A percentile compares a stretch with the other conserved stretches of the same genome.
Evolutionary conservation across 2,329 filamentous ascomycete species (phyloP).

Genomic region (Alternaria postmessia): DNA sequence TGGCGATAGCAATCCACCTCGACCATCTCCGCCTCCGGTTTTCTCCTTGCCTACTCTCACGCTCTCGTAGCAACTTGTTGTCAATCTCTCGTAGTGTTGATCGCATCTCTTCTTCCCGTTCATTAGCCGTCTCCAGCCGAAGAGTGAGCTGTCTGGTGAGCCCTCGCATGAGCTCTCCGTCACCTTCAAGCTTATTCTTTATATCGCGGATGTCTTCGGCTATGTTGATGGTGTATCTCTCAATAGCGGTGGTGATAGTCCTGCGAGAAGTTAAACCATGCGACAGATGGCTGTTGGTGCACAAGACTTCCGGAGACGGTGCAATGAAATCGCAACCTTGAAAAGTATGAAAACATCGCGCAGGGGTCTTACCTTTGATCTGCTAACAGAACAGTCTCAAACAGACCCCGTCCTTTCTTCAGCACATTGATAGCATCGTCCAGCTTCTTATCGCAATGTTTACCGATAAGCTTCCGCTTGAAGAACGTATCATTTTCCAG

Average conservation of each 20-base stretch:
- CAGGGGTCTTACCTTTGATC: not conserved
- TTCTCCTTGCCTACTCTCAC: not conserved
- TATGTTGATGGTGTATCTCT: not conserved
- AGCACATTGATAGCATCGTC: not conserved
- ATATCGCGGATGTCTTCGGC: not conserved
- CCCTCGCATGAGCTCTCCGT: not conserved
- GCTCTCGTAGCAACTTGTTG: not conserved
- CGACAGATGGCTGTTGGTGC: accelerated
- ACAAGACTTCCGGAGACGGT: not conserved
- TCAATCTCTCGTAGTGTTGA: not conserved
- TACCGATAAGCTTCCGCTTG: not conserved
- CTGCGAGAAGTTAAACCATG: accelerated
- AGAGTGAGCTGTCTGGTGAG: not conserved
- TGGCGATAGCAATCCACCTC: not conserved
- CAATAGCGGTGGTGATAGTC: not conserved
- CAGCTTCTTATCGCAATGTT: not conserved
- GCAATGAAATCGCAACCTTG: not conserved
- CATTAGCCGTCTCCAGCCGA: not conserved
- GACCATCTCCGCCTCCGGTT: not conserved
- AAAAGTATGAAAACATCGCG: not conserved
- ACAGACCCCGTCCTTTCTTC: not conserved
- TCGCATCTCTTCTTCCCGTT: not conserved
- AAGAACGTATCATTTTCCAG: not conserved
- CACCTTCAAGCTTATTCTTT: not conserved
- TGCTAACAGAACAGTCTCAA: not conserved